Conservation (phyloP, 2,329 filamentous ascomycete species). For the Pyrenochaeta sp. region DNA sequence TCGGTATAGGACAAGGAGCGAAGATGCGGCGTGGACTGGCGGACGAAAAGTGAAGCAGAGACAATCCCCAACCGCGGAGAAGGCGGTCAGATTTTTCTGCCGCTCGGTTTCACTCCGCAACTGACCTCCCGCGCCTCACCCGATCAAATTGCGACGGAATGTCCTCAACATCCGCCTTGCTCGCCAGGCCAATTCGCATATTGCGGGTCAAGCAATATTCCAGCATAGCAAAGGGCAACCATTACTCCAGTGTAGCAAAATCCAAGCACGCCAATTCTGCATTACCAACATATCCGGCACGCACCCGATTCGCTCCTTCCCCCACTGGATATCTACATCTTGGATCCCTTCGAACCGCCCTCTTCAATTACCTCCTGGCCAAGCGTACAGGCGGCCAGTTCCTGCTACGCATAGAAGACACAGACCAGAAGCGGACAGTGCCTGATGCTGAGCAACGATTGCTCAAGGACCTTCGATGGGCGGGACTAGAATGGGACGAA, state of each 20-base stretch:
- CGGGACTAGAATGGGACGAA: conserved; percentile 92
- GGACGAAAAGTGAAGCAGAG: too few species aligned
- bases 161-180: too few species aligned
- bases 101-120: too few species aligned
- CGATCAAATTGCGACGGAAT: too few species aligned
- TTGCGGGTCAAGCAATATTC: too few species aligned
- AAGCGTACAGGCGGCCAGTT: conserved; percentile 89
- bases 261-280: conserved; percentile 17
- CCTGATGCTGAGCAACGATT: conserved; percentile 79
- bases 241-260: conserved; percentile 20
- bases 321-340: conserved; percentile 94
- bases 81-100: too few species aligned
- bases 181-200: too few species aligned
- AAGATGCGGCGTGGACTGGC: too few species aligned
- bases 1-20: too few species aligned
- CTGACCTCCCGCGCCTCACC: too few species aligned
- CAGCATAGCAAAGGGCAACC: too few species aligned
- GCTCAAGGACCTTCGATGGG: conserved; percentile 84
- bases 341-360: conserved; percentile 86
- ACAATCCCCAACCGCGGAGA: too few species aligned
- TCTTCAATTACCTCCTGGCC: conserved; percentile 96
- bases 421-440: conserved; percentile 87
- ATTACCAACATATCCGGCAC: conserved; percentile 45
- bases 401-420: conserved; percentile 90
- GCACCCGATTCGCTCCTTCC: conserved; percentile 92